Evolutionary conservation across 306 rosid species (phyloP).

Genomic region (Abrus precatorius): DNA sequence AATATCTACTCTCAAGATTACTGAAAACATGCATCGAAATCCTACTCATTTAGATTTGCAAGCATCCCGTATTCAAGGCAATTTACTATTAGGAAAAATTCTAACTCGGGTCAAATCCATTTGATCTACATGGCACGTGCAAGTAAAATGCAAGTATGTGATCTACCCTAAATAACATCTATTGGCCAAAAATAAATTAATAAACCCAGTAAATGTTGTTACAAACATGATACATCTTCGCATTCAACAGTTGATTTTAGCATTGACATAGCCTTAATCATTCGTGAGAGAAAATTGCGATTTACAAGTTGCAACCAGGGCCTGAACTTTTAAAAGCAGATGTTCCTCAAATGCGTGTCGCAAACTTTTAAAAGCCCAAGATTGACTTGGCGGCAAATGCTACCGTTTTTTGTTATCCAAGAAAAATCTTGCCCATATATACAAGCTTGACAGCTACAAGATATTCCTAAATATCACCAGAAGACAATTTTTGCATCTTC

Average conservation of each 20-base stretch:
- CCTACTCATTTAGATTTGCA: too few species aligned
- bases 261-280: background rate
- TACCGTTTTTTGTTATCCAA: background rate
- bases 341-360: slow-evolving; percentile 20
- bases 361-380: background rate
- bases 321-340: slow-evolving; percentile 14
- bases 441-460: slow-evolving; percentile 14
- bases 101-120: too few species aligned
- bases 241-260: slow-evolving; percentile 13
- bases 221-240: background rate
- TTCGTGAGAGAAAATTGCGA: background rate
- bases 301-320: slow-evolving; percentile 11
- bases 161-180: too few species aligned
- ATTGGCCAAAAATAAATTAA: too few species aligned
- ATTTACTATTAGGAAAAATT: too few species aligned
- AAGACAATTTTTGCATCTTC: slow-evolving; percentile 81
- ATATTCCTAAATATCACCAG: slow-evolving; percentile 55
- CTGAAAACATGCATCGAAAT: too few species aligned
- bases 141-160: too few species aligned
- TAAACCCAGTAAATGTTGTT: background rate
- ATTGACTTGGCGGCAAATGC: slow-evolving; percentile 32
- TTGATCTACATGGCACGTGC: too few species aligned
- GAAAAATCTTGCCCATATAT: slow-evolving; percentile 34
- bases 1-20: too few species aligned
- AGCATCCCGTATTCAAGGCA: too few species aligned